Percentiles rank a stretch among this genome's conserved stretches.
phyloP scores from a whole-genome alignment of 1,139 yeast species.

The Nakaseomyces sp. region DNA sequence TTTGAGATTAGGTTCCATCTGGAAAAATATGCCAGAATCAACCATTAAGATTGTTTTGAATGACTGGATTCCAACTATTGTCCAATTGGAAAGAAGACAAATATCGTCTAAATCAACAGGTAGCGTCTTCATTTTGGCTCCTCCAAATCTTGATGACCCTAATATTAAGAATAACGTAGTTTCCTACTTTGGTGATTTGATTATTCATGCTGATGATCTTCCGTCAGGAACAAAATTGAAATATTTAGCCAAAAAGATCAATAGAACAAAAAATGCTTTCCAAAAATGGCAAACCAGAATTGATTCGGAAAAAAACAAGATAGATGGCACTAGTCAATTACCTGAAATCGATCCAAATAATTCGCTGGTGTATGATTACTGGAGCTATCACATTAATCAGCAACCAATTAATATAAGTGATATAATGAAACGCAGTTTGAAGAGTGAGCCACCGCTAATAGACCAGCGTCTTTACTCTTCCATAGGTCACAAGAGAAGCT shows the following conservation, averaged over 20 bases:
- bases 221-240: constrained; percentile 30
- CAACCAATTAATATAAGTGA: constrained; percentile 20
- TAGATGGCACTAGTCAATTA: background rate
- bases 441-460: constrained; percentile 24
- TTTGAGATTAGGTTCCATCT: constrained; percentile 60
- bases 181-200: constrained; percentile 85
- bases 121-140: constrained; percentile 44
- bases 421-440: constrained; percentile 26
- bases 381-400: constrained; percentile 26
- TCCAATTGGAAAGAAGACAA: constrained; percentile 74
- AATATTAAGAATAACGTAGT: constrained; percentile 73
- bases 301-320: constrained; percentile 2
- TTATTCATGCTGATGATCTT: constrained; percentile 27
- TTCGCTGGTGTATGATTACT: constrained; percentile 21
- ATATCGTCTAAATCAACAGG: constrained; percentile 45
- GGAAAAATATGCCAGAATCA: constrained; percentile 64
- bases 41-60: constrained; percentile 56
- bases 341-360: constrained; percentile 9
- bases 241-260: constrained; percentile 58
- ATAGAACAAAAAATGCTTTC: constrained; percentile 63
- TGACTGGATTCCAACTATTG: constrained; percentile 92
- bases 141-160: constrained; percentile 74
- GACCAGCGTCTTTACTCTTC: constrained; percentile 21
- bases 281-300: constrained; percentile 58
- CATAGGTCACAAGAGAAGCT: constrained; percentile 21